Conservation (phyloP, 2,329 filamentous ascomycete species). For the Polytolypa hystricis region DNA sequence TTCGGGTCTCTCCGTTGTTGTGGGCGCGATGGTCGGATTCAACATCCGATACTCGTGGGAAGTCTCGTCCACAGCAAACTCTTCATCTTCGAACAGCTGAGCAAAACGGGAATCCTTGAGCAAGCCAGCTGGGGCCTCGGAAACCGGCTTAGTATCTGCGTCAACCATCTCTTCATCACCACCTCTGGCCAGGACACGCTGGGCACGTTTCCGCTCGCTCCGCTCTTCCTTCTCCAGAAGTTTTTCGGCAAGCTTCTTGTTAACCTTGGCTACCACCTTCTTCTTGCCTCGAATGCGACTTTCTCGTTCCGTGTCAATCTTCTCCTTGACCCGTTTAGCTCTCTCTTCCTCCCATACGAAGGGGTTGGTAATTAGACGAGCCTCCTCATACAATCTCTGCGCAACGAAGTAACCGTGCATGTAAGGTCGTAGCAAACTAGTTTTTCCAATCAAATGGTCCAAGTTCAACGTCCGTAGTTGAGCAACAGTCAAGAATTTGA, state of each 20-base stretch:
- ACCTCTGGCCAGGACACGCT: slow-evolving; percentile 42
- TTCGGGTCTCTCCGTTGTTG: slow-evolving; percentile 23
- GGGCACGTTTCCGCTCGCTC: slow-evolving; percentile 33
- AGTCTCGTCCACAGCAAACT: slow-evolving; percentile 83
- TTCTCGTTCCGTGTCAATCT: slow-evolving; percentile 94
- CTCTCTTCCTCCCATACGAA: slow-evolving; percentile 89
- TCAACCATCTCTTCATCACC: slow-evolving; percentile 39
- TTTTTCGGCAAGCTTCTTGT: slow-evolving; percentile 54
- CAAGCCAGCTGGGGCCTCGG: slow-evolving; percentile 37
- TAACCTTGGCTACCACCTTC: slow-evolving; percentile 84
- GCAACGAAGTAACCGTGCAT: slow-evolving; percentile 99
- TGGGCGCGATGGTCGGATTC: slow-evolving; percentile 66
- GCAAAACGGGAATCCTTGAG: slow-evolving; percentile 80
- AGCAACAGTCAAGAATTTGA: slow-evolving; percentile 87
- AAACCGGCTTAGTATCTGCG: slow-evolving; percentile 13
- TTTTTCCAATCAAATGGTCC: slow-evolving; percentile 80
- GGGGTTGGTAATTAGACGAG: slow-evolving; percentile 81
- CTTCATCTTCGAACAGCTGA: slow-evolving; percentile 81
- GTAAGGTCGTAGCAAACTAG: slow-evolving; percentile 80
- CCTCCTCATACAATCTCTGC: slow-evolving; percentile 91
- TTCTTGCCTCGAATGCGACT: slow-evolving; percentile 88
- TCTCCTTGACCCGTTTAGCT: slow-evolving; percentile 81
- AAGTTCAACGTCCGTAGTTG: slow-evolving; percentile 79
- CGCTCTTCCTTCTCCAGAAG: slow-evolving; percentile 51
- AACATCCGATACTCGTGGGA: slow-evolving; percentile 77